Conservation (phyloP, 2,329 filamentous ascomycete species). For the Diaporthe destruens region DNA sequence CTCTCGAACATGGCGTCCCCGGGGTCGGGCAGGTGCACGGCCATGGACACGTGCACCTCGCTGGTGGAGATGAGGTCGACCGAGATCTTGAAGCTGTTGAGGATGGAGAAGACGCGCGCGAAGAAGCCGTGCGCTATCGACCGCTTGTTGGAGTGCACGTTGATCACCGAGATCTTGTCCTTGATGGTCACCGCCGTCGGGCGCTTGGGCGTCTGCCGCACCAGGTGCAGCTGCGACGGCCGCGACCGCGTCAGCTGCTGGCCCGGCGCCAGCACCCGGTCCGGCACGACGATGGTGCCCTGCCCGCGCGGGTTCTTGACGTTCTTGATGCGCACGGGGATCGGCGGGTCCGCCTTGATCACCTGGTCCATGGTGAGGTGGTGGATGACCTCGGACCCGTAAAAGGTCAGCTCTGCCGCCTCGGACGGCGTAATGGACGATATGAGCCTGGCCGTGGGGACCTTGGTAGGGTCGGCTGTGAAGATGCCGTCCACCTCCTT, state of each 20-base stretch:
- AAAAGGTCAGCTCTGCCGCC: conserved; percentile 94
- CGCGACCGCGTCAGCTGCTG: conserved; percentile 69
- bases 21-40: conserved; percentile 84
- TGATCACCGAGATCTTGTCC: conserved; percentile 95
- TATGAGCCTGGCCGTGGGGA: conserved; percentile 92
- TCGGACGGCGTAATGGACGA: conserved; percentile 91
- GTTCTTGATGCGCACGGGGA: conserved; percentile 91
- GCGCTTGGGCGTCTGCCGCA: conserved; percentile 74
- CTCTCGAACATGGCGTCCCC: conserved; percentile 73
- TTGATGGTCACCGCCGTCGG: conserved; percentile 97
- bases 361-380: conserved; percentile 99
- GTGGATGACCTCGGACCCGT: conserved; percentile 96
- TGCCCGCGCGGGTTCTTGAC: conserved; percentile 86
- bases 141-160: conserved; percentile 97
- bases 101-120: conserved; percentile 90
- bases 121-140: conserved; percentile 97
- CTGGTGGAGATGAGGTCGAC: conserved; percentile 97
- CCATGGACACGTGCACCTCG: conserved; percentile 98
- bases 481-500: conserved; percentile 86
- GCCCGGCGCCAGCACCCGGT: conserved; percentile 67
- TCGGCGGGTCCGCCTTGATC: conserved; percentile 82
- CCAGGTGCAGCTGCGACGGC: conserved; percentile 53
- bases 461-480: conserved; percentile 81
- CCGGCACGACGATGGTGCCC: conserved; percentile 87
- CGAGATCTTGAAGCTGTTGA: conserved; percentile 87